Evolutionary conservation across 2,329 filamentous ascomycete genomes (phyloP), one percentile per base, ranked within the genome.

Genomic region (Alternaria sp.): DNA sequence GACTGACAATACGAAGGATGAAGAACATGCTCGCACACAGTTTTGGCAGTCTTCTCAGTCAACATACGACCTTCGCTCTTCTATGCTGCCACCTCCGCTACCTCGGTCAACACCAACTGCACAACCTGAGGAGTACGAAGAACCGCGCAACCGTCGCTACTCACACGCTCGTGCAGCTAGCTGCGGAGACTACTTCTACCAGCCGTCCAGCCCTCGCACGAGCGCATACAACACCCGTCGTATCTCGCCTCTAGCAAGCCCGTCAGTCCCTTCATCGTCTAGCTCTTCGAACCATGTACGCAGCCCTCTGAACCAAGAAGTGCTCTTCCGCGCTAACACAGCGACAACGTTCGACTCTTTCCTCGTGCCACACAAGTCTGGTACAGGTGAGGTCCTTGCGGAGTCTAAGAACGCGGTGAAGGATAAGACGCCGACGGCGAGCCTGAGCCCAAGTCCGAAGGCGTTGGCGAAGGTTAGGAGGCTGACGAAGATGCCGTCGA

Each of bases 321-420:
- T 54, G 0, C 49, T 36, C 8, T 70, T 62, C 44, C 51, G 63
- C 15, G 32, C 26, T n/a, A 63, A 67, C 17, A 64, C 65, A 9
- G 57, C 65, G 11, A 21, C 66, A 3, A 77, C 75, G 0, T 77
- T 77, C 44, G 74, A 78, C 23, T 19, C 56, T 1, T 73, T 78
- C 19, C 66, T 78, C n/a, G 62, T 50, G 4, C 72, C 70, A 2
- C 73, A 74, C 44, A 61, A 54, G 46, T 68, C 73, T 30, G 71
- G 74, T 0, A 77, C 69, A 57, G 73, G 72, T 13, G 75, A 75
- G 65, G 67, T 63, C 8, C 68, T 69, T 56, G 59, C 51, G 2
- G 66, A 63, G 4, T 57, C 62, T 1, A 49, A 53, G 6, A 59
- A 71, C 49, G 71, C 63, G 15, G 59, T 58, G 57, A 65, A 61